phyloP scores from a whole-genome alignment of 768 basidiomycete species.

The Tubosaeta brunneosetosa region DNA sequence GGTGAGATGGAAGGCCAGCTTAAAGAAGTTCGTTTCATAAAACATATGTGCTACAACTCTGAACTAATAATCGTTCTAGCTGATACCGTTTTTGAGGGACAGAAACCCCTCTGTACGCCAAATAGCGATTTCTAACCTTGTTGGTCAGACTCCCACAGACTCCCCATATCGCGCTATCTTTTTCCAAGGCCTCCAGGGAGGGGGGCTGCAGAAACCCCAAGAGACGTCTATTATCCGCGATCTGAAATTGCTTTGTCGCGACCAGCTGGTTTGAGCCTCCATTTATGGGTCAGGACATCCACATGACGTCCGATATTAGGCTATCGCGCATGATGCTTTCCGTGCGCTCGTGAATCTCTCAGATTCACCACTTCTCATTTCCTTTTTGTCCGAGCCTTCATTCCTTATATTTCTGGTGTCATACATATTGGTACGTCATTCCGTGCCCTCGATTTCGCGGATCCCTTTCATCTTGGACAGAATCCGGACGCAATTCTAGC shows the following conservation, averaged over 20 bases:
- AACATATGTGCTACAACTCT: not conserved
- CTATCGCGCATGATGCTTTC: constrained; percentile 91
- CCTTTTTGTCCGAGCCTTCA: constrained; percentile 59
- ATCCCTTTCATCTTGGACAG: constrained; percentile 37
- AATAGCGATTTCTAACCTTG: constrained; percentile 78
- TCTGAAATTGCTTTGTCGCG: constrained; percentile 81
- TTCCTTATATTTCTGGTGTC: constrained; percentile 83
- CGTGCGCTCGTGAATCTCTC: constrained; percentile 91
- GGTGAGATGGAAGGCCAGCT: constrained; percentile 34
- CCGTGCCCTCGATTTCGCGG: not conserved
- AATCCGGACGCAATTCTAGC: constrained; percentile 88
- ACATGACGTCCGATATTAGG: constrained; percentile 40
- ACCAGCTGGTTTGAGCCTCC: constrained; percentile 62
- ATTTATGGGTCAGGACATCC: constrained; percentile 18
- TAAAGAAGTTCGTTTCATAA: constrained; percentile 32
- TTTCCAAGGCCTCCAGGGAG: constrained; percentile 53
- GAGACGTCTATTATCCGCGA: constrained; percentile 73
- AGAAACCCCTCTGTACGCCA: constrained; percentile 84
- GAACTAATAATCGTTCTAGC: constrained; percentile 39
- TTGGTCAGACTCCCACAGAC: constrained; percentile 72
- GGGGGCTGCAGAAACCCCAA: constrained; percentile 53
- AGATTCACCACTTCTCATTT: constrained; percentile 67
- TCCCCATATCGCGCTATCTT: constrained; percentile 74
- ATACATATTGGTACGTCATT: constrained; percentile 76
- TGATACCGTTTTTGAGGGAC: constrained; percentile 81